These are phyloP conservation scores for Yarrowia sp. DNA, from an alignment of 805 yeast species.

Conservation along the genomic window DNA sequence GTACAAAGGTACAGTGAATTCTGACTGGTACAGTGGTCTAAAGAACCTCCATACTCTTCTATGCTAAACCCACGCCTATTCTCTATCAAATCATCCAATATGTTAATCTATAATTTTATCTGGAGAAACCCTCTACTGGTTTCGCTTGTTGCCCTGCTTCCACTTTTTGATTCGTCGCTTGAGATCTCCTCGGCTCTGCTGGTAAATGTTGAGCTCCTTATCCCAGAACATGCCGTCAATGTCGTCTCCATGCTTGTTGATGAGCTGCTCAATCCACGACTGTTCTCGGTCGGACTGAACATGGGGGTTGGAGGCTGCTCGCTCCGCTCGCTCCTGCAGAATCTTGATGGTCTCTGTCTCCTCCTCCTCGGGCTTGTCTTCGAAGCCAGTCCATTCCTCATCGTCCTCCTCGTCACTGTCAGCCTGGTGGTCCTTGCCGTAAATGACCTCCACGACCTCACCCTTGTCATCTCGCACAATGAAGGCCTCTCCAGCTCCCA, in stretches of 20 bases:
- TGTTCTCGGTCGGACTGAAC: constrained; percentile 67
- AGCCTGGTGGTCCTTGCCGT: constrained; percentile 52
- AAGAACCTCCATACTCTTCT: too few relatives aligned
- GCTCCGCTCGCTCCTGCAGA: constrained; percentile 59
- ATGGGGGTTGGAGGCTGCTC: constrained; percentile 47
- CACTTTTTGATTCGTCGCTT: constrained; percentile 67
- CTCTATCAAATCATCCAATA: neutral
- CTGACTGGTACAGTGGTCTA: too few relatives aligned
- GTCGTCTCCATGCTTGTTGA: constrained; percentile 81
- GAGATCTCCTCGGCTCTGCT: constrained; percentile 81
- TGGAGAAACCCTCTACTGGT: neutral
- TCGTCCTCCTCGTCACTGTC: constrained; percentile 28
- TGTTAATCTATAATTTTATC: neutral
- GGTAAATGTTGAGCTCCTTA: constrained; percentile 73
- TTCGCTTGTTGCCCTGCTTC: constrained; percentile 49
- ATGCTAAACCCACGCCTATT: too few relatives aligned
- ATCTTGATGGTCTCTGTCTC: constrained; percentile 60
- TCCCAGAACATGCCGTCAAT: constrained; percentile 92
- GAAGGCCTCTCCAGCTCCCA: constrained; percentile 51
- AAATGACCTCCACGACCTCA: constrained; percentile 60
- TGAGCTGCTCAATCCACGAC: constrained; percentile 63
- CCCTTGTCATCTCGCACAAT: constrained; percentile 68
- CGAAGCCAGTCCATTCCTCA: constrained; percentile 30
- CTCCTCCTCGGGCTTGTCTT: constrained; percentile 27
- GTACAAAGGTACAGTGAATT: too few relatives aligned